A percentile compares a stretch with the other conserved stretches of the same genome.
Evolutionary conservation across 192 early-diverging fungal species (phyloP).

Genomic region (Coemansia sp.): DNA sequence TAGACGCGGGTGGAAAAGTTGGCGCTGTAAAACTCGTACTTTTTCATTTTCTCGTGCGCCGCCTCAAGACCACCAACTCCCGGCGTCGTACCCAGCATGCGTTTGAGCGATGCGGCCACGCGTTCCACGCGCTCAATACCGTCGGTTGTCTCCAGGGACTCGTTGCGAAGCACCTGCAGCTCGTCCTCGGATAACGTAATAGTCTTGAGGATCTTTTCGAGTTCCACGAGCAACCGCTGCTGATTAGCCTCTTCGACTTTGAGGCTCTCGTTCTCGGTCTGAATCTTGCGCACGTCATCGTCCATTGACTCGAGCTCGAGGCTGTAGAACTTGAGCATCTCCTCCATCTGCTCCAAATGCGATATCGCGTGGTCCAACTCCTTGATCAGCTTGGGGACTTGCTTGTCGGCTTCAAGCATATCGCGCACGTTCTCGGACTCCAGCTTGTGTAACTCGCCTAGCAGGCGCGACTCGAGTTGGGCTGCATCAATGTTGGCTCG

Average conservation of each 20-base stretch:
- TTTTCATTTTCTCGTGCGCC: constrained; percentile 64
- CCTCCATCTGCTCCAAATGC: constrained; percentile 84
- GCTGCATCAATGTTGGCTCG: constrained; percentile 83
- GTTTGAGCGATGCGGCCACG: constrained; percentile 66
- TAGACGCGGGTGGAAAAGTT: constrained; percentile 64
- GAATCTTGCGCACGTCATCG: constrained; percentile 93
- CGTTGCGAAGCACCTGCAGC: constrained; percentile 63
- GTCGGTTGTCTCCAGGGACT: constrained; percentile 61
- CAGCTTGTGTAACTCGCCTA: constrained; percentile 81
- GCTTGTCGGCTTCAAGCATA: constrained; percentile 88
- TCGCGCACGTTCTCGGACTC: constrained; percentile 88
- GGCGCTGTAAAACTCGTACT: constrained; percentile 63
- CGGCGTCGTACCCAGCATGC: constrained; percentile 61
- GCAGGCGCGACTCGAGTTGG: constrained; percentile 78
- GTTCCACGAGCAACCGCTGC: constrained; percentile 76
- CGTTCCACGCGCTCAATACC: constrained; percentile 63
- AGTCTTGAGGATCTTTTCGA: constrained; percentile 73
- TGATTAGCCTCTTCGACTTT: constrained; percentile 90
- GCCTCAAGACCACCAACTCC: constrained; percentile 53
- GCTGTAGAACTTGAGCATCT: constrained; percentile 82
- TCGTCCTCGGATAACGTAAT: constrained; percentile 65
- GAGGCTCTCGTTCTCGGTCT: constrained; percentile 86
- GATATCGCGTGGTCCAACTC: constrained; percentile 82
- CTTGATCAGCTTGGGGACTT: constrained; percentile 73
- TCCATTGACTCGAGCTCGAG: constrained; percentile 91